Conservation (phyloP, 176 grass and related monocot species). For the Carex myosuroides region DNA sequence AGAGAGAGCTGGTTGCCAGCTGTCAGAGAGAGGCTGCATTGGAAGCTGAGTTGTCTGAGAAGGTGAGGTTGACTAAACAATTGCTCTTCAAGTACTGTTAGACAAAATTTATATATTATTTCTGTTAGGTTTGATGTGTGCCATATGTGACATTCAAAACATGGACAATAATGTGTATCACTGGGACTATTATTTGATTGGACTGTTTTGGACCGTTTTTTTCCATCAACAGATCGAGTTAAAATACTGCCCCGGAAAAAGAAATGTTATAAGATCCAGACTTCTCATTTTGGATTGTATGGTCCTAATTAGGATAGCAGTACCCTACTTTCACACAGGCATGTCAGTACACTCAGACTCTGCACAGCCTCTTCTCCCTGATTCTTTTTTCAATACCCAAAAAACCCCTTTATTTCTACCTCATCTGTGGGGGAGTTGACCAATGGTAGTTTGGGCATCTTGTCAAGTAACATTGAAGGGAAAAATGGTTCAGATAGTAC, state of each 20-base stretch:
- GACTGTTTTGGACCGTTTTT: not conserved
- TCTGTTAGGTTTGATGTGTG: not conserved
- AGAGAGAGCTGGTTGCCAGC: constrained; percentile 78
- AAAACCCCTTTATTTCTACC: not conserved
- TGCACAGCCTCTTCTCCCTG: not conserved
- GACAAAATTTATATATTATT: not conserved
- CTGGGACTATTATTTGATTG: not conserved
- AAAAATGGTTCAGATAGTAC: not conserved
- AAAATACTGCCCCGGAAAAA: not conserved
- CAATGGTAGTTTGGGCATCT: not conserved
- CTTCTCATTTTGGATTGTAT: not conserved
- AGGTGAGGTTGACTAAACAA: constrained; percentile 11
- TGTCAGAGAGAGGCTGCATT: constrained; percentile 80
- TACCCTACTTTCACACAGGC: not conserved
- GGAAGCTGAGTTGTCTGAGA: constrained; percentile 63
- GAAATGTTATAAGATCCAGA: not conserved
- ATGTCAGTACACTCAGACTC: not conserved
- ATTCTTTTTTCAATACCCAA: not conserved
- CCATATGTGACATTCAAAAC: not conserved
- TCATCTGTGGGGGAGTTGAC: not conserved
- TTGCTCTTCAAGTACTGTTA: not conserved
- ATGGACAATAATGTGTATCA: not conserved
- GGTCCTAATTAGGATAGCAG: not conserved
- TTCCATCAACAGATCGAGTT: not conserved
- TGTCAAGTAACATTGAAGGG: not conserved